Percentiles rank a stretch among this genome's conserved stretches.
These are phyloP conservation scores for Lecanosticta acicola DNA, from an alignment of 2,329 filamentous ascomycete genomes.

Conservation along the genomic window DNA sequence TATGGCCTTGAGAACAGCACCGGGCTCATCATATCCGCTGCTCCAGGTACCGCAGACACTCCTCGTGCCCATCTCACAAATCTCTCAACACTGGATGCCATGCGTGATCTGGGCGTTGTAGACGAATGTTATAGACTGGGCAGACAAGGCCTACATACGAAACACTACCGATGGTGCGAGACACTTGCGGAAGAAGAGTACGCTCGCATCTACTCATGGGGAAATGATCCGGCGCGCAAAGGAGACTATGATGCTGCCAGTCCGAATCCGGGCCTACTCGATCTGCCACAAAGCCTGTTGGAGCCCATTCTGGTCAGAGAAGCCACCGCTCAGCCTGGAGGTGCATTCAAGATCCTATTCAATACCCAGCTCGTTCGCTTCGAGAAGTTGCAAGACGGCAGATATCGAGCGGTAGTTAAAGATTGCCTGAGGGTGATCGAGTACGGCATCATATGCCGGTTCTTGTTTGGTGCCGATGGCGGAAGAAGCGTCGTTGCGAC, in stretches of 20 bases:
- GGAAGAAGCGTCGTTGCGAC: slow-evolving; percentile 39
- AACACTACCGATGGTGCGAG: no score
- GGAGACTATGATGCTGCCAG: slow-evolving; percentile 34
- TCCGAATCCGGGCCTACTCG: slow-evolving; percentile 31
- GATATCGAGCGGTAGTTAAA: background rate
- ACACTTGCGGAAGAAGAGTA: slow-evolving; percentile 37
- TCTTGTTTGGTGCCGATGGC: slow-evolving; percentile 53
- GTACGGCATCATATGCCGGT: slow-evolving; percentile 46
- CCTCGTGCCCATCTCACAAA: no score
- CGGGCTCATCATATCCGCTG: no score
- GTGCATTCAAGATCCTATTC: slow-evolving; percentile 24
- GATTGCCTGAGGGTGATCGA: background rate
- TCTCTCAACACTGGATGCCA: no score
- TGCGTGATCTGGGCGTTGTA: no score
- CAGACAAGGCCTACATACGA: no score
- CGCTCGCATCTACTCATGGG: slow-evolving; percentile 35
- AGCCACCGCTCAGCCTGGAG: slow-evolving; percentile 26
- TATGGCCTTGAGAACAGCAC: no score
- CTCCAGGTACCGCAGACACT: no score
- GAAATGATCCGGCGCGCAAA: slow-evolving; percentile 32
- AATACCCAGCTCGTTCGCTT: background rate
- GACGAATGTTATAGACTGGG: no score
- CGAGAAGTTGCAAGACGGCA: background rate
- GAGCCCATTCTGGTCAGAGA: slow-evolving; percentile 34
- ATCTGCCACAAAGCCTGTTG: slow-evolving; percentile 35